Conservation (phyloP, 2,329 filamentous ascomycete genomes). For the Fusarium mexicanum region DNA sequence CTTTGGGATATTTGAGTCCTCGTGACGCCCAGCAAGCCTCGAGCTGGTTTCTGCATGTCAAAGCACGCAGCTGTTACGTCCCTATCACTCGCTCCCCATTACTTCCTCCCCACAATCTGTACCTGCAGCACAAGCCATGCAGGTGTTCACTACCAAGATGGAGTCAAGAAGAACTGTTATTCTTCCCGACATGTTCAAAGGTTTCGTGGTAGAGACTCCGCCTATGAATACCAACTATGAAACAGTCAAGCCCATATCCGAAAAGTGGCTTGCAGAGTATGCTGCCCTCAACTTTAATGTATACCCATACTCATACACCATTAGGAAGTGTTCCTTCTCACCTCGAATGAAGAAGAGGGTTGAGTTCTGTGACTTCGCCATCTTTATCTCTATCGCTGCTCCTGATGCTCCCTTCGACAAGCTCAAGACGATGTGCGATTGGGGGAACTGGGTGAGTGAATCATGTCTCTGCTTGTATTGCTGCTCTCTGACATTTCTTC, state of each 20-base stretch:
- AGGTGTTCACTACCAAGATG: not conserved
- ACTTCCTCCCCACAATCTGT: not conserved
- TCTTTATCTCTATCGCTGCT: conserved; percentile 12
- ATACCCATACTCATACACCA: not conserved
- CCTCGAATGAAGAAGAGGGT: conserved; percentile 11
- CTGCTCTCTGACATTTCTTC: not conserved
- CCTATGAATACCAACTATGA: conserved; percentile 3
- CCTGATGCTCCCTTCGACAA: conserved; percentile 7
- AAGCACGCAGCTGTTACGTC: not conserved
- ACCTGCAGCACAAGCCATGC: not conserved
- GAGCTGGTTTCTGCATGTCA: not conserved
- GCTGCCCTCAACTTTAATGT: rapidly evolving
- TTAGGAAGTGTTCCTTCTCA: conserved; percentile 2
- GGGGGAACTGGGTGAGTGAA: conserved; percentile 19
- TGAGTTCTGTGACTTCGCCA: conserved; percentile 20
- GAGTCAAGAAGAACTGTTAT: not conserved
- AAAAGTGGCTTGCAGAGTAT: conserved; percentile 19
- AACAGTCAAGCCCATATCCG: conserved; percentile 9
- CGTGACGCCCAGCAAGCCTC: not conserved
- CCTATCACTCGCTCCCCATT: not conserved
- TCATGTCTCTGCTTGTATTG: rapidly evolving
- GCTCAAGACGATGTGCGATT: conserved; percentile 21
- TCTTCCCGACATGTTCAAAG: conserved; percentile 7
- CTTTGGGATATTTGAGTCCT: not conserved
- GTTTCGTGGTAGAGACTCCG: conserved; percentile 1